These are phyloP conservation scores for Calonectria honghensis DNA, from an alignment of 2,329 filamentous ascomycete genomes.

Conservation along the genomic window DNA sequence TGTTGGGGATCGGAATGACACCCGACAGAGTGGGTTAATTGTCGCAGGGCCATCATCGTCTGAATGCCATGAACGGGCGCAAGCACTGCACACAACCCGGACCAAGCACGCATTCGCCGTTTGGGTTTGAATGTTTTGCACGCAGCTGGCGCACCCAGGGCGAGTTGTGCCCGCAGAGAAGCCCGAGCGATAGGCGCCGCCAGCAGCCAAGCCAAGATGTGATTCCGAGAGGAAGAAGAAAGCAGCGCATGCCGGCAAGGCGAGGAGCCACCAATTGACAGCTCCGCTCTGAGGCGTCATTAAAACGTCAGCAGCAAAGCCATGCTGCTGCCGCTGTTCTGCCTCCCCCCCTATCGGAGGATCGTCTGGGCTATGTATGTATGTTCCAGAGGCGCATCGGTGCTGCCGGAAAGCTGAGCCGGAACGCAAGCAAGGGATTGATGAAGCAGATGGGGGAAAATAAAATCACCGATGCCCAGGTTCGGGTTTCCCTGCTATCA, in stretches of 20 bases:
- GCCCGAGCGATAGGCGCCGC: slow-evolving; percentile 12
- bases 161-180: slow-evolving; percentile 16
- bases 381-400: slow-evolving; percentile 18
- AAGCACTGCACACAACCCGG: background rate
- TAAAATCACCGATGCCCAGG: background rate
- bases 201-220: background rate
- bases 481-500: background rate
- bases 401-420: slow-evolving; percentile 22
- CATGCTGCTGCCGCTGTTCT: background rate
- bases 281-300: slow-evolving; percentile 7
- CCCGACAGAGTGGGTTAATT: slow-evolving; percentile 13
- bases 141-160: background rate
- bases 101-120: slow-evolving; percentile 20
- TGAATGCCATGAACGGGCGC: background rate
- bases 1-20: slow-evolving; percentile 18
- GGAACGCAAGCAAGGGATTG: slow-evolving; percentile 11
- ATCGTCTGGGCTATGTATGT: slow-evolving; percentile 19
- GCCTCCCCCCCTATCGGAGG: slow-evolving; percentile 2
- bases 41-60: background rate
- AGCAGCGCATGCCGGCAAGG: background rate
- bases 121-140: slow-evolving; percentile 14
- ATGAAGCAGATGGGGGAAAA: slow-evolving; percentile 12
- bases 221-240: slow-evolving; percentile 3
- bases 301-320: slow-evolving; percentile 17
- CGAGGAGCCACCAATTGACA: slow-evolving; percentile 14